Percentiles rank a stretch among this genome's conserved stretches.
Conservation (phyloP, 352 stramenopile species). For the Globisporangium solare region DNA sequence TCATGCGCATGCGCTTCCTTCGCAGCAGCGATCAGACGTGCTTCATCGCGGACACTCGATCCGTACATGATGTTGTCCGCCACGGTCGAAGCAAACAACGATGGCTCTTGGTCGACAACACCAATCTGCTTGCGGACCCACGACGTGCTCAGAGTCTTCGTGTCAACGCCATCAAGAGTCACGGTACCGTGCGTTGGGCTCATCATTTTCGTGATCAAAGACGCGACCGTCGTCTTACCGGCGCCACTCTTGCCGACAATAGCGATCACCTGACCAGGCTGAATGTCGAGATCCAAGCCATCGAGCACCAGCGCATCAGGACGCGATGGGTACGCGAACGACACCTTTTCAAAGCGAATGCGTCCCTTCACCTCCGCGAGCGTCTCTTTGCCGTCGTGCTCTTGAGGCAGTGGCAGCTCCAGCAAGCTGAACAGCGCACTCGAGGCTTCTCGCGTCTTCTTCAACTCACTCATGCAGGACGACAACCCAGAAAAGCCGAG, state of each 20-base stretch:
- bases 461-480: constrained; percentile 78
- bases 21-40: constrained; percentile 49
- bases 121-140: constrained; percentile 84
- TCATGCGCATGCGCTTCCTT: constrained; percentile 76
- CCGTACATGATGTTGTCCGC: constrained; percentile 88
- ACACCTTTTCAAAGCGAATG: constrained; percentile 78
- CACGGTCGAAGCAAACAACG: constrained; percentile 77
- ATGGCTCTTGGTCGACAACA: constrained; percentile 85
- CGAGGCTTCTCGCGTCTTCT: constrained; percentile 68
- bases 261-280: constrained; percentile 76
- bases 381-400: constrained; percentile 33
- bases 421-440: constrained; percentile 70
- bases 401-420: constrained; percentile 25
- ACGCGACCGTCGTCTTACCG: constrained; percentile 82
- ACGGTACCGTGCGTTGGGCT: constrained; percentile 50
- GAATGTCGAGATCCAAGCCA: constrained; percentile 59
- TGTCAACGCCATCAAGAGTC: constrained; percentile 68
- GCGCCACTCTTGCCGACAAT: constrained; percentile 84
- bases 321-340: constrained; percentile 78
- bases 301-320: constrained; percentile 67
- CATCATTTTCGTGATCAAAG: constrained; percentile 78
- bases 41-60: constrained; percentile 39
- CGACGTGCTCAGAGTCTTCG: constrained; percentile 53
- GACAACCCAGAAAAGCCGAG: constrained; percentile 86
- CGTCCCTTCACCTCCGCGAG: constrained; percentile 48